These are phyloP conservation scores for Neurospora sp. DNA, from an alignment of 2,329 filamentous ascomycete species.

Conservation along the genomic window DNA sequence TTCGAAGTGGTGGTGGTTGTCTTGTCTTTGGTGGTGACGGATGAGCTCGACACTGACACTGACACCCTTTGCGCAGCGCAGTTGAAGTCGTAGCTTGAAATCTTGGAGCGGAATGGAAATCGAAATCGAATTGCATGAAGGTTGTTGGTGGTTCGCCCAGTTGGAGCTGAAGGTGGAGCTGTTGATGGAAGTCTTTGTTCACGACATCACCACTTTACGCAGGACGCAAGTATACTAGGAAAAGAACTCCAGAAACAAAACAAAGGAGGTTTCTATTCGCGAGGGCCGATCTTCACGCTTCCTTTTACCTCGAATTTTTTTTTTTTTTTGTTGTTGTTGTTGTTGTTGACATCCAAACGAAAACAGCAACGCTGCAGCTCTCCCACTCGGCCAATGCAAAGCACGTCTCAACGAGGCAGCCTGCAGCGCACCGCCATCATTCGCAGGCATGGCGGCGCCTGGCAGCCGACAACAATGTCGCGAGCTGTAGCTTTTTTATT, in stretches of 20 bases:
- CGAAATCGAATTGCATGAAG: neutral
- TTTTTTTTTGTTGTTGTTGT: neutral
- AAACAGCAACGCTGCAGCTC: neutral
- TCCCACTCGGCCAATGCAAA: neutral
- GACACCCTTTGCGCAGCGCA: neutral
- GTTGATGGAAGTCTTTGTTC: neutral
- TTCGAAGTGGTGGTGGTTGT: neutral
- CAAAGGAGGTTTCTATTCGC: neutral
- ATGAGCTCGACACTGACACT: neutral
- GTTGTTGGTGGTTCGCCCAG: neutral
- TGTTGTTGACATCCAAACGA: neutral
- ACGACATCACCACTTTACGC: neutral
- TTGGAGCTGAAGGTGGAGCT: neutral
- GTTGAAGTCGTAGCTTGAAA: neutral
- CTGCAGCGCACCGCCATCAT: neutral
- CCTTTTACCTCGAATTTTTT: neutral
- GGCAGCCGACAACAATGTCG: neutral
- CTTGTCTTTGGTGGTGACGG: neutral
- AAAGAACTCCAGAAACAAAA: neutral
- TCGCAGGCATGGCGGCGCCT: neutral
- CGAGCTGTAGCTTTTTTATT: neutral
- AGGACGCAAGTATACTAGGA: neutral
- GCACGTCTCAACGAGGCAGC: neutral
- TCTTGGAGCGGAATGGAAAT: neutral
- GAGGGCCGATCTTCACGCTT: neutral